These are phyloP conservation scores for Gracilaria domingensis DNA, from an alignment of 23 red algal genomes.

Conservation along the genomic window DNA sequence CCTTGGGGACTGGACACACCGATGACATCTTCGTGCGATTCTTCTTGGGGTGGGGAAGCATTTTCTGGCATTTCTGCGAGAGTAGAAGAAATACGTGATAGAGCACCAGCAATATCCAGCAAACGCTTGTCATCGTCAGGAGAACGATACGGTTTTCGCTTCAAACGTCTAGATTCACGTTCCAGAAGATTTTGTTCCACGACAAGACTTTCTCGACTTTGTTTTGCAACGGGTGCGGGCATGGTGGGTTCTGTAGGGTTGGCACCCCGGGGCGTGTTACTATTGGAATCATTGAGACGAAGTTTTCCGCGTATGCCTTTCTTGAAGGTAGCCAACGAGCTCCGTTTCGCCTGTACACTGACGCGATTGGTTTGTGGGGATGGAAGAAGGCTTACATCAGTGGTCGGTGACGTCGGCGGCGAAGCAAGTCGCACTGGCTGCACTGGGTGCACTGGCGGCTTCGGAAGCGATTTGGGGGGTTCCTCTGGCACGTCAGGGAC, in stretches of 20 bases:
- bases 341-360: slow-evolving; percentile 5
- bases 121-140: slow-evolving; percentile 34
- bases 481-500: not conserved
- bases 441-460: not conserved
- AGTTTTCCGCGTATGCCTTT: slow-evolving; percentile 33
- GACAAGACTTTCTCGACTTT: slow-evolving; percentile 20
- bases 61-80: slow-evolving; percentile 26
- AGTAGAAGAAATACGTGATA: slow-evolving; percentile 33
- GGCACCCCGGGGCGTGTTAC: not conserved
- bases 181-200: slow-evolving; percentile 41
- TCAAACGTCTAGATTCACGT: slow-evolving; percentile 54
- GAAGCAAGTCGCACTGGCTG: not conserved
- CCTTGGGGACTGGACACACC: not conserved
- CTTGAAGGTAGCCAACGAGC: not conserved
- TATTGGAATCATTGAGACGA: slow-evolving; percentile 24
- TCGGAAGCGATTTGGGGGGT: not conserved
- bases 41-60: not conserved
- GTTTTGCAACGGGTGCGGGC: slow-evolving; percentile 1
- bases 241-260: not conserved
- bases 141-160: slow-evolving; percentile 36
- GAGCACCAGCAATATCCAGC: slow-evolving; percentile 4
- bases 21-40: not conserved
- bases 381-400: not conserved
- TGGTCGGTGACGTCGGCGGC: not conserved
- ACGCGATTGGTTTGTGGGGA: not conserved